These are phyloP conservation scores for Globisporangium okanoganense DNA, from an alignment of 352 stramenopile genomes.

Conservation along the genomic window DNA sequence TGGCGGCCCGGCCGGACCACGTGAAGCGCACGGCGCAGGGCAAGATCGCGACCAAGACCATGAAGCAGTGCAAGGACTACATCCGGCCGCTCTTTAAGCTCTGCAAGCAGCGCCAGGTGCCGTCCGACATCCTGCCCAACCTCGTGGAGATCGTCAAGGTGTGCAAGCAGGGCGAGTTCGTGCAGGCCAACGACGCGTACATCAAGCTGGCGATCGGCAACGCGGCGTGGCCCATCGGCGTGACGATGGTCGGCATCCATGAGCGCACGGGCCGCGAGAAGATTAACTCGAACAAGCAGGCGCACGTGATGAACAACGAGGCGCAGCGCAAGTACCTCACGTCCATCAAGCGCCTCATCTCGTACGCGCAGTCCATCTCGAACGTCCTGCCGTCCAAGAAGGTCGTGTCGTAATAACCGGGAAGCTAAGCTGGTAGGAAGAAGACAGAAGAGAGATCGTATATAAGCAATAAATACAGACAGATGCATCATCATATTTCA, in stretches of 20 bases:
- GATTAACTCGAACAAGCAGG: slow-evolving; percentile 97
- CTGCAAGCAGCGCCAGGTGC: slow-evolving; percentile 91
- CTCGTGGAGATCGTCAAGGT: slow-evolving; percentile 94
- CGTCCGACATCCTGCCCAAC: slow-evolving; percentile 82
- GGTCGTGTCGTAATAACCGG: slow-evolving; percentile 39
- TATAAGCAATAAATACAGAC: slow-evolving; percentile 5
- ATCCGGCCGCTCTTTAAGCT: slow-evolving; percentile 97
- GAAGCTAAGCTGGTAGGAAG: not conserved
- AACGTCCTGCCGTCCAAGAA: slow-evolving; percentile 85
- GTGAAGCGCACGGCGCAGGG: slow-evolving; percentile 90
- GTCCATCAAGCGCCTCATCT: slow-evolving; percentile 97
- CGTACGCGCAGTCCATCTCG: slow-evolving; percentile 91
- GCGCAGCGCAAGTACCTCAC: slow-evolving; percentile 98
- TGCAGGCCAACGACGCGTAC: slow-evolving; percentile 97
- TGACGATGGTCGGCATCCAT: slow-evolving; percentile 99
- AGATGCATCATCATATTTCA: not conserved
- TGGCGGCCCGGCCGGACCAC: slow-evolving; percentile 80
- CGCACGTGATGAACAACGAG: slow-evolving; percentile 99
- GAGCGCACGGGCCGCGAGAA: slow-evolving; percentile 93
- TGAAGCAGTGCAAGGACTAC: slow-evolving; percentile 99
- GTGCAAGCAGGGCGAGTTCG: slow-evolving; percentile 92
- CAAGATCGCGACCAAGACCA: slow-evolving; percentile 95
- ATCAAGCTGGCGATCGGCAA: slow-evolving; percentile 98
- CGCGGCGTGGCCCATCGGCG: slow-evolving; percentile 97
- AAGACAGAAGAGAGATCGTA: slow-evolving; percentile 8